Evolutionary conservation across 2,329 filamentous ascomycete genomes (phyloP).

Genomic region (Fusarium sp.): DNA sequence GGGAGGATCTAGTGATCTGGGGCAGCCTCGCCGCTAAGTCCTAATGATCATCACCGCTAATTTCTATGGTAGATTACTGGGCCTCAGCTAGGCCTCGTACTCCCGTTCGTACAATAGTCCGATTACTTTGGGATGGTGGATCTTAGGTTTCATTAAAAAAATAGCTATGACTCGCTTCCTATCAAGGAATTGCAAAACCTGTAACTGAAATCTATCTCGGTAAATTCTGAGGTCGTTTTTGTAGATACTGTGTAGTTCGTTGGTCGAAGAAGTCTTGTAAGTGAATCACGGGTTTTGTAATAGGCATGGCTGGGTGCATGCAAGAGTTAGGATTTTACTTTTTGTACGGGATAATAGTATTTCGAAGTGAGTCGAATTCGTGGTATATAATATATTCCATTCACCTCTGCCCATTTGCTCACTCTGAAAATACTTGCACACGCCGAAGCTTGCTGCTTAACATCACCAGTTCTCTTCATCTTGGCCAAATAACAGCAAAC

Average conservation of each 20-base stretch:
- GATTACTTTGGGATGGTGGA: neutral
- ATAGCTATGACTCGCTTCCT: neutral
- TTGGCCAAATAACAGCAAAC: neutral
- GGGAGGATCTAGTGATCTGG: neutral
- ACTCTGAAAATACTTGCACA: neutral
- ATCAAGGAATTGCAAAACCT: neutral
- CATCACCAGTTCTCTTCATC: neutral
- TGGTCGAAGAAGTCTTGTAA: constrained; percentile 4
- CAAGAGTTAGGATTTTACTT: neutral
- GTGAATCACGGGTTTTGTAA: constrained; percentile 12
- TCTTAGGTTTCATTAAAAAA: neutral
- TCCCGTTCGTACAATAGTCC: neutral
- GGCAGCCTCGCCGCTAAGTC: constrained; percentile 16
- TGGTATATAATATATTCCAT: neutral
- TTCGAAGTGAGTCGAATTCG: neutral
- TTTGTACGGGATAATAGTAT: neutral
- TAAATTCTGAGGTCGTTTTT: neutral
- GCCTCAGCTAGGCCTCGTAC: neutral
- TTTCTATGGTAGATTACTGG: neutral
- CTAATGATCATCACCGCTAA: neutral
- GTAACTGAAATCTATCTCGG: neutral
- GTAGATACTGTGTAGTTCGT: neutral
- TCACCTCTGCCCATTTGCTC: neutral
- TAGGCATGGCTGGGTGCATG: neutral
- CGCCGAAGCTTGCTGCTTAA: neutral